Conservation (phyloP, 371 early-diverging fungal genomes). For the Apophysomyces trapeziformis region DNA sequence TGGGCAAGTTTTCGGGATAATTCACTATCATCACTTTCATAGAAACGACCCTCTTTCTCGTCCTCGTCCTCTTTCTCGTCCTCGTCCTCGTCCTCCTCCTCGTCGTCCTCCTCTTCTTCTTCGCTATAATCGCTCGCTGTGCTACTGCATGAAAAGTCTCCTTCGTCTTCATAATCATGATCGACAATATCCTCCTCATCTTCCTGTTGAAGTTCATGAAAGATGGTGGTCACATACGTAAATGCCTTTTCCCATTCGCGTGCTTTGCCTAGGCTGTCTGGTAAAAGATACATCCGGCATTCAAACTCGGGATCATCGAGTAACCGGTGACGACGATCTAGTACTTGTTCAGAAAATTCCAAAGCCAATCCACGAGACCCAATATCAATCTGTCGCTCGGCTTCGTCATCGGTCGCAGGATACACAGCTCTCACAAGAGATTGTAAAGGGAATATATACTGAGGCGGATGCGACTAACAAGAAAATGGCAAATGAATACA, state of each 20-base stretch:
- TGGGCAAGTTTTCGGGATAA: conserved; percentile 7
- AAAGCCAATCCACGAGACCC: conserved; percentile 32
- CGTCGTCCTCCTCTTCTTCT: not conserved
- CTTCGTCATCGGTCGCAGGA: not conserved
- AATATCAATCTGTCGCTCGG: not conserved
- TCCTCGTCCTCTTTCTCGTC: not conserved
- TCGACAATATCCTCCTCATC: not conserved
- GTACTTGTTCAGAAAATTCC: conserved; percentile 27
- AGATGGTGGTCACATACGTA: conserved; percentile 32
- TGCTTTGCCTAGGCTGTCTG: conserved; percentile 26
- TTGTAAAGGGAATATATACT: not conserved
- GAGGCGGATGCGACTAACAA: not conserved
- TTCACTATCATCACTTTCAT: conserved; percentile 10
- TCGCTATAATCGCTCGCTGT: not conserved
- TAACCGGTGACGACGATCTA: conserved; percentile 16
- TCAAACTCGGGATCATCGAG: conserved; percentile 19
- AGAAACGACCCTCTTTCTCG: not conserved
- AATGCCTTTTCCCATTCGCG: conserved; percentile 33
- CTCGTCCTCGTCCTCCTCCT: not conserved
- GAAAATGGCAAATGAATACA: not conserved
- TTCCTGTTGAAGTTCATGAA: conserved; percentile 23
- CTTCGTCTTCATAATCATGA: not conserved
- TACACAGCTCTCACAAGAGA: not conserved
- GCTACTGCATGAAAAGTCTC: conserved; percentile 1
- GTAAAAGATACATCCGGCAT: conserved; percentile 34